Conservation (phyloP, 192 early-diverging fungal genomes). For the Coemansia sp. region DNA sequence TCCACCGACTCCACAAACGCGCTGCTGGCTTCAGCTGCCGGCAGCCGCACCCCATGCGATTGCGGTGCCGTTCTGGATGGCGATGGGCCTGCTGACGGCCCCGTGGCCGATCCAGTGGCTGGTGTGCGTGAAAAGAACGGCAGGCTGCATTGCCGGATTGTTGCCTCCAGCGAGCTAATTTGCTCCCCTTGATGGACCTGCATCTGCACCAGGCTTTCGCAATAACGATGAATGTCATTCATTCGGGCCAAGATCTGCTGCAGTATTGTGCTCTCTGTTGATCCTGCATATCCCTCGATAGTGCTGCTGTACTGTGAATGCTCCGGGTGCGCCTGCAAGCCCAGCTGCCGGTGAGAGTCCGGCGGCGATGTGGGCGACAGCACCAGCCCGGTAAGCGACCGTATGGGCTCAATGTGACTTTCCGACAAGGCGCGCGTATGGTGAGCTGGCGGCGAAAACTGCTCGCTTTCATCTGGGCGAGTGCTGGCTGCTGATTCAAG, state of each 20-base stretch:
- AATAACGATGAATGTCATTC: conserved; percentile 27
- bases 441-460: not conserved
- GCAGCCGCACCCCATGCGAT: too few relatives aligned
- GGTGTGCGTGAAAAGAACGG: not conserved
- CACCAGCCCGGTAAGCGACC: conserved; percentile 36
- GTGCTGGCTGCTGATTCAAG: conserved; percentile 7
- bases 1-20: not conserved
- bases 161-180: conserved; percentile 22
- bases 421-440: conserved; percentile 18
- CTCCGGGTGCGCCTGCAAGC: conserved; percentile 1
- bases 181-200: conserved; percentile 27
- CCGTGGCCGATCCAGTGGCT: conserved; percentile 1
- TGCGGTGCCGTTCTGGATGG: not conserved
- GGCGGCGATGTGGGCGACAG: conserved; percentile 20
- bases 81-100: not conserved
- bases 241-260: conserved; percentile 11
- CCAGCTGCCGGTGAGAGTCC: conserved; percentile 10
- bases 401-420: conserved; percentile 29
- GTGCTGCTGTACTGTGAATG: conserved; percentile 2
- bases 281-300: conserved; percentile 4
- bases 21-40: not conserved
- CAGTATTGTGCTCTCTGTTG: conserved; percentile 3
- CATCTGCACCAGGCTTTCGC: conserved; percentile 24
- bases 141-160: conserved; percentile 12
- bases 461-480: not conserved